Base-by-base conservation (phyloP, 371 early-diverging fungal species). In the Basidiobolus meristosporus region DNA sequence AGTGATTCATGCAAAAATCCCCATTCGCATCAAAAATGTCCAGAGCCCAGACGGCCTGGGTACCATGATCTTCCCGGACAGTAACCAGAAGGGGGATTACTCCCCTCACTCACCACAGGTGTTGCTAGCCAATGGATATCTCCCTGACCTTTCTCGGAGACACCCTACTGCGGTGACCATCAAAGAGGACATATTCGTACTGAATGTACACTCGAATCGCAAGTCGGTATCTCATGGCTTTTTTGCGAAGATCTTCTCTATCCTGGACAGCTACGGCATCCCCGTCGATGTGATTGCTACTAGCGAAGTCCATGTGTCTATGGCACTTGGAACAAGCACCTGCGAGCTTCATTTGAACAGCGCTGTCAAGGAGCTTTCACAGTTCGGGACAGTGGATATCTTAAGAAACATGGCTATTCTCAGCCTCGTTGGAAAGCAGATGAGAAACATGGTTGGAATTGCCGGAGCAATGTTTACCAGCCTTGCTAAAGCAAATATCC, bases 1-100 rank as follows among this genome's bases (percentile, higher is more conserved):
- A 48, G 92, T 91, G 39, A 90, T 95, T 42, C 78, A 87, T 16
- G 83, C 88, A 7, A 60, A 65, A 37, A 91, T 98, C 46, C 96
- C 98, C 6, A 93, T 98, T 54, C 83, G 96, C 40, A 96, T 98
- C 56, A 90, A 90, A 47, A 98, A 96, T 51, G 90, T 91, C 5
- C 85, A 89, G 52, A 86, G 87, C 34, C 95, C 96, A 15, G 58
- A 53, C 6, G 92, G 89, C 29, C 55, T 65, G 14, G 98, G 96
- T 14, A 95, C 98, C 22, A 67, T 95, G 38, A 90, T 97, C 46
- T 73, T 88, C 47, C 93, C 93, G 0, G 68, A 66, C 34, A 63
- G 68, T 26, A 44, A 54, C n/a, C 47, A 48, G n/a, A 62, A 59
- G 19, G 55, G 56, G 18, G 68, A 66, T 15, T 51, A 58, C 19